Evolutionary conservation across 2,329 filamentous ascomycete genomes (phyloP).

Genomic region (Colletotrichum acutatum): DNA sequence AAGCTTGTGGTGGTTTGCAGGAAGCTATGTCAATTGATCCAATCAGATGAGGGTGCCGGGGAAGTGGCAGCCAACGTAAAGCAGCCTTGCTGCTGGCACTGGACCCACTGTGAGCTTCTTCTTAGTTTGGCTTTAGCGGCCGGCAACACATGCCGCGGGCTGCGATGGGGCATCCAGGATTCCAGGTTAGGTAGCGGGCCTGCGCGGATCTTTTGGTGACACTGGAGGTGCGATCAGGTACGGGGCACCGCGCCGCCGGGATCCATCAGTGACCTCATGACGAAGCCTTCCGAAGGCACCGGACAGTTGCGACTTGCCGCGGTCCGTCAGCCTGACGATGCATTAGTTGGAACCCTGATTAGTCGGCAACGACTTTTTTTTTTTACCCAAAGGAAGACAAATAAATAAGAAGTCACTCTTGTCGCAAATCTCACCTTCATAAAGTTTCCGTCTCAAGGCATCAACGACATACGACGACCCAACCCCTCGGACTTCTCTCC

Average conservation of each 20-base stretch:
- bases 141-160: conserved; percentile 17
- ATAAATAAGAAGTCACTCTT: neutral
- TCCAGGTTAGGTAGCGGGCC: neutral
- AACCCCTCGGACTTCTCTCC: conserved; percentile 13
- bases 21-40: conserved; percentile 20
- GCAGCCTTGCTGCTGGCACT: conserved; percentile 21
- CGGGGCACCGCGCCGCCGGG: conserved; percentile 8
- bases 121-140: conserved; percentile 11
- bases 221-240: conserved; percentile 11
- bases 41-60: conserved; percentile 10
- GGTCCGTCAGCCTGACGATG: conserved; percentile 19
- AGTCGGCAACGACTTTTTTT: neutral
- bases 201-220: conserved; percentile 14
- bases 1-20: neutral
- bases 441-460: conserved; percentile 22
- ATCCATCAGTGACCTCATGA: conserved; percentile 35
- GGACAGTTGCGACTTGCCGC: conserved; percentile 26
- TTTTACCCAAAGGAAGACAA: neutral
- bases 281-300: conserved; percentile 17
- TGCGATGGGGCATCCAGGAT: conserved; percentile 1
- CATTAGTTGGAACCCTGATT: conserved; percentile 22
- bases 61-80: neutral
- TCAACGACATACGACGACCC: conserved; percentile 10
- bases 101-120: conserved; percentile 9
- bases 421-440: neutral